These are phyloP conservation scores for Clonostachys byssicola DNA, from an alignment of 2,329 filamentous ascomycete species.

Conservation along the genomic window DNA sequence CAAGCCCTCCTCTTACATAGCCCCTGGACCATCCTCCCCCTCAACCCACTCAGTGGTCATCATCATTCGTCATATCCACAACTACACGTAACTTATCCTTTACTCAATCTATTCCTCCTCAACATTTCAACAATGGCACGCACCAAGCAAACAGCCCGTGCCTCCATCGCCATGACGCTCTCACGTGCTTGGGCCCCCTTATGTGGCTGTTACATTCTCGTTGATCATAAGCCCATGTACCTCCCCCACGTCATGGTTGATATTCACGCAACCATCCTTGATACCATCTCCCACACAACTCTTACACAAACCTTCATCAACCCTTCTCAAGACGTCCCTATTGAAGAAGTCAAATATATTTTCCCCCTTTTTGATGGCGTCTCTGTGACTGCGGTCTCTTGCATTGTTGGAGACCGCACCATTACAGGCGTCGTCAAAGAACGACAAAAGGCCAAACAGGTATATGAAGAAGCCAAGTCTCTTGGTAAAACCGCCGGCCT, in stretches of 20 bases:
- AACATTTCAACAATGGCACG: too few species aligned
- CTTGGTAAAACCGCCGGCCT: conserved; percentile 60
- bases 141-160: too few species aligned
- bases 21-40: too few species aligned
- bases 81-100: too few species aligned
- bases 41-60: too few species aligned
- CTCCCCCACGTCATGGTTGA: conserved; percentile 55
- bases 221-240: conserved; percentile 24
- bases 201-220: conserved; percentile 29
- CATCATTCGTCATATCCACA: too few species aligned
- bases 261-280: conserved; percentile 55
- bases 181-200: too few species aligned
- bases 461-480: conserved; percentile 54
- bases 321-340: conserved; percentile 23
- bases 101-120: too few species aligned
- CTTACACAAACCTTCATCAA: conserved; percentile 60
- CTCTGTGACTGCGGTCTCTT: conserved; percentile 64
- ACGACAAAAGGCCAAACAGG: conserved; percentile 53
- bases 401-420: conserved; percentile 55
- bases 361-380: conserved; percentile 74
- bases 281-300: conserved; percentile 42
- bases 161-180: too few species aligned
- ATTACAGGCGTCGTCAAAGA: conserved; percentile 66
- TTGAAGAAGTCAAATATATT: conserved; percentile 53
- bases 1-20: too few species aligned